Evolutionary conservation across 805 yeast species (phyloP), one percentile per base, ranked within the genome.

Genomic region (Wickerhamiella australiensis): DNA sequence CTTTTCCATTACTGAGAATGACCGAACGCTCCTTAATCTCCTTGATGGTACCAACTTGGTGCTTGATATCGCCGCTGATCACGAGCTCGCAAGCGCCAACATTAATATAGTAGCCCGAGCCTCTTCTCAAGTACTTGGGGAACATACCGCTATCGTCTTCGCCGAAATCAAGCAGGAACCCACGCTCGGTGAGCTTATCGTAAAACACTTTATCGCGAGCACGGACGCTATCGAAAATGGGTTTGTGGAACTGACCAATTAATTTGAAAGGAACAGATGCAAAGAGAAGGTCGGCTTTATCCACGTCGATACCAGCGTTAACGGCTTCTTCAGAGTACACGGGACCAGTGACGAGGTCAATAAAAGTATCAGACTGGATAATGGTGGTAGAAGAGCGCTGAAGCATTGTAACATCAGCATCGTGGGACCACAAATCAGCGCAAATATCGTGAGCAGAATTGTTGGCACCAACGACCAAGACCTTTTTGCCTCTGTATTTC

Each of bases 51-150:
- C 71, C 69, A 43, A 64, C 62, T 57, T 68, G 64, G 44, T 71
- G 58, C 26, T 61, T 58, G 51, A 71, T 65, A 52, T 67, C 67
- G 13, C 69, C 72, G 11, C 68, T 67, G 37, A 62, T 59, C 50
- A 71, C 68, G 51, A 66, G 56, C 37, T 61, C 63, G 29, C 73
- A 68, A 51, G 69, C 65, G 7, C 76, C 76, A 42, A 69, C 73
- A 53, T 71, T 74, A 50, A 68, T 68, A 55, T 71, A 71, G 56
- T 70, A 71, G 40, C 76, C 76, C 1, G 75, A 73, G 27, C 72
- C 72, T 55, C 69, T 62, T 46, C 72, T 60, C 53, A 59, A 61
- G 53, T 69, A 66, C 47, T 67, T 58, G 18, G 72, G 68, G 49
- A 67, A 65, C 47, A 71, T 55, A 3, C 76, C 75, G 35, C 73